phyloP scores from a whole-genome alignment of 208 protist genomes.

The Acanthamoeba castellanii region DNA sequence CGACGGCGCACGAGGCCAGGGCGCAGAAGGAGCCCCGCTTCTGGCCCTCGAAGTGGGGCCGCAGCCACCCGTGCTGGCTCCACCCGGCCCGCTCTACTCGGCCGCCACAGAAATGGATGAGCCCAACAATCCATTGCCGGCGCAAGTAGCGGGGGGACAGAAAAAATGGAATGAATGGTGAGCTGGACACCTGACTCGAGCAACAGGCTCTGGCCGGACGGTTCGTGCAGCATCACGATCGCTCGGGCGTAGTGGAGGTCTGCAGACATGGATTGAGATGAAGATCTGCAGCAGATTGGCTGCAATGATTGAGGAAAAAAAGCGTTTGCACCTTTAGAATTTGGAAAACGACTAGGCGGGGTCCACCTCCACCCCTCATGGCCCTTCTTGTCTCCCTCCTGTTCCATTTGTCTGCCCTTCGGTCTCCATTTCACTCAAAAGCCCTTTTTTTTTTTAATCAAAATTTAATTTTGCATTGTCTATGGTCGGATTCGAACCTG shows the following conservation, averaged over 20 bases:
- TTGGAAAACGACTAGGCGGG: not conserved
- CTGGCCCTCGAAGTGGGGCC: conserved; percentile 14
- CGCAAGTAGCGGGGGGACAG: not conserved
- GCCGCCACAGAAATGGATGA: not conserved
- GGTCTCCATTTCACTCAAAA: not conserved
- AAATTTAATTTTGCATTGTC: too few relatives aligned
- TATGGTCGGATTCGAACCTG: not conserved
- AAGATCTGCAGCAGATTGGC: not conserved
- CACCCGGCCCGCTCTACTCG: not conserved
- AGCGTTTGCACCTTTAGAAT: not conserved
- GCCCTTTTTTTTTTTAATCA: too few relatives aligned
- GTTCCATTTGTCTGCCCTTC: not conserved
- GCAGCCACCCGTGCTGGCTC: not conserved
- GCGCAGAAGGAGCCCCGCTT: not conserved
- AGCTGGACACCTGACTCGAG: not conserved
- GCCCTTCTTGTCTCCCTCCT: not conserved
- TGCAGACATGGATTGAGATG: not conserved
- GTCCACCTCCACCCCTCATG: not conserved
- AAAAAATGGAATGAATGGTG: not conserved
- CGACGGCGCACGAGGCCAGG: not conserved
- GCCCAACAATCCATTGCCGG: not conserved
- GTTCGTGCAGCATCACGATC: not conserved
- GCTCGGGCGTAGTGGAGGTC: not conserved
- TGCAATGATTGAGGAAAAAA: too few relatives aligned
- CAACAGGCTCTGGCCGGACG: not conserved